Conservation (phyloP, 192 early-diverging fungal genomes). For the Piromyces sp. region DNA sequence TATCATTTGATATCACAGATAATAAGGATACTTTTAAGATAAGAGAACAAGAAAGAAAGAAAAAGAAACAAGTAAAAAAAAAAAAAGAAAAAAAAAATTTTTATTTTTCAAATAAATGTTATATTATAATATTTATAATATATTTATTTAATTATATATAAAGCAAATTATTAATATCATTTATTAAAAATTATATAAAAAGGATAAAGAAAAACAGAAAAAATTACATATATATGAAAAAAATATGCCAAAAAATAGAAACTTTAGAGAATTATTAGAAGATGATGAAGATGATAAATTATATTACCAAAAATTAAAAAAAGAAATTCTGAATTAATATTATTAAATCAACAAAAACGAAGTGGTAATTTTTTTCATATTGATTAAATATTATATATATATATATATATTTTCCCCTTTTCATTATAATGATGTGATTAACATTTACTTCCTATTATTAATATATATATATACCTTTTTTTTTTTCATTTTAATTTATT, state of each 20-base stretch:
- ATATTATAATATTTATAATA: too few relatives aligned
- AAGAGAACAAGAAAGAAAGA: not conserved
- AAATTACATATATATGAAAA: conserved; percentile 27
- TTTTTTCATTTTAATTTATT: too few relatives aligned
- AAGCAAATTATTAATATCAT: too few relatives aligned
- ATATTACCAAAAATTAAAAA: conserved; percentile 27
- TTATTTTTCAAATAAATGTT: not conserved
- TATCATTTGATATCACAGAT: not conserved
- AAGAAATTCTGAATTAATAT: conserved; percentile 26
- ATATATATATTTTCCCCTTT: too few relatives aligned
- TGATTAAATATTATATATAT: too few relatives aligned
- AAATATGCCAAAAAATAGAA: conserved; percentile 19
- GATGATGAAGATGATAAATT: conserved; percentile 30
- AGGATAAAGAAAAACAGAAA: conserved; percentile 23
- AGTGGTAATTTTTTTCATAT: conserved; percentile 12
- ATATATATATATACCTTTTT: too few relatives aligned
- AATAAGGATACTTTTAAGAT: not conserved
- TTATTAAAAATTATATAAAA: too few relatives aligned
- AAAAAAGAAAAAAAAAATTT: not conserved
- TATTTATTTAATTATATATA: too few relatives aligned
- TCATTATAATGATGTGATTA: not conserved
- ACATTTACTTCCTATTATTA: not conserved
- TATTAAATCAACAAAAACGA: conserved; percentile 22
- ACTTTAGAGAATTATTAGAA: conserved; percentile 30
- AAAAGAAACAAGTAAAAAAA: not conserved